phyloP scores from a whole-genome alignment of 805 yeast species.

The Candida pseudoglaebosa region DNA sequence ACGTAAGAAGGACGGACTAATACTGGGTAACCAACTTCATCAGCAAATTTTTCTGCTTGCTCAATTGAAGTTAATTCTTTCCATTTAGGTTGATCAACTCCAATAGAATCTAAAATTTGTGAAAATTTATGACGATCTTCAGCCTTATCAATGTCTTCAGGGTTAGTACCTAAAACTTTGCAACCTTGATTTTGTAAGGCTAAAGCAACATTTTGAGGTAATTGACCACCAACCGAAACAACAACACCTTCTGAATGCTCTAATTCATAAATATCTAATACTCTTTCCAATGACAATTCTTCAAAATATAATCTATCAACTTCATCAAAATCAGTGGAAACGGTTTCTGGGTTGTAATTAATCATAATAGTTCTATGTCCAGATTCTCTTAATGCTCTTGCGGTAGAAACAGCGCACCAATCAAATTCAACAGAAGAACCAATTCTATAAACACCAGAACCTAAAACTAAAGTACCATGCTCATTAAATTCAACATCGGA shows the following conservation, averaged over 20 bases:
- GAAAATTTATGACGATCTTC: conserved; percentile 99
- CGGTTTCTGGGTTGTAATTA: conserved; percentile 98
- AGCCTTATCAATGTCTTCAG: conserved; percentile 92
- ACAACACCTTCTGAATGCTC: conserved; percentile 88
- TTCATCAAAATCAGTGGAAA: conserved; percentile 96
- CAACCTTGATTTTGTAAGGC: conserved; percentile 77
- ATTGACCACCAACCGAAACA: conserved; percentile 96
- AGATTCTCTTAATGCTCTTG: conserved; percentile 82
- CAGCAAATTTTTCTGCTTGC: conserved; percentile 84
- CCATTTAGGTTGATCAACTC: conserved; percentile 97
- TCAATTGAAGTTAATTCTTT: conserved; percentile 83
- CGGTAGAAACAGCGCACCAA: conserved; percentile 99
- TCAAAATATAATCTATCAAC: conserved; percentile 96
- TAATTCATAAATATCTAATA: conserved; percentile 92
- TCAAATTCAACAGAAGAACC: conserved; percentile 98
- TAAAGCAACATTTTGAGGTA: conserved; percentile 95
- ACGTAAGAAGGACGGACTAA: conserved; percentile 97
- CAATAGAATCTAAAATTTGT: conserved; percentile 85
- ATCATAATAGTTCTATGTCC: conserved; percentile 93
- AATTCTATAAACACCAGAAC: conserved; percentile 98
- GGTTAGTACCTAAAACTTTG: conserved; percentile 87
- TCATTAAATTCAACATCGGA: conserved; percentile 85
- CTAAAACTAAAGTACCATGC: conserved; percentile 89
- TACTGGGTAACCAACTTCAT: conserved; percentile 88
- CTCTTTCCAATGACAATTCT: conserved; percentile 92